Evolutionary conservation across 2,329 filamentous ascomycete genomes (phyloP).

Genomic region (Neonectria ditissima): DNA sequence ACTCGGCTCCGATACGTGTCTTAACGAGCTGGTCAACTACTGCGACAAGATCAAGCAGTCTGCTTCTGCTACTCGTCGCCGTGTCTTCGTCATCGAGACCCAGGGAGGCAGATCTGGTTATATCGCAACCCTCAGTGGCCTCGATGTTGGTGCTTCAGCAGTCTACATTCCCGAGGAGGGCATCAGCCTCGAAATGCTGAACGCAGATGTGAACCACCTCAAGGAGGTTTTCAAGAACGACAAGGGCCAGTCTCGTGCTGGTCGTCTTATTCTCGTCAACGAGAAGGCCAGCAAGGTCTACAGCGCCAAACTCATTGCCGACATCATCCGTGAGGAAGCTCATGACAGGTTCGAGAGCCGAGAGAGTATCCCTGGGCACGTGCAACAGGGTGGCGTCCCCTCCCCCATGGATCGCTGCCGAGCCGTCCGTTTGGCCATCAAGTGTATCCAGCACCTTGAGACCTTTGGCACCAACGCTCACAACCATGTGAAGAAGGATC

Average conservation of each 20-base stretch:
- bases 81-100: conserved; percentile 98
- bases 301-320: conserved; percentile 90
- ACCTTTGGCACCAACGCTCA: conserved; percentile 74
- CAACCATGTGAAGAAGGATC: conserved; percentile 77
- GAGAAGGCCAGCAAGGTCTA: conserved; percentile 93
- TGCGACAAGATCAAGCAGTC: conserved; percentile 99
- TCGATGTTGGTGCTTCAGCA: conserved; percentile 90
- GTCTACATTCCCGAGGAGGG: conserved; percentile 98
- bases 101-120: conserved; percentile 96
- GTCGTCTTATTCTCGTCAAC: conserved; percentile 95
- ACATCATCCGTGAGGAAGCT: conserved; percentile 95
- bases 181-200: conserved; percentile 92
- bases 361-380: conserved; percentile 91
- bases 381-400: conserved; percentile 92
- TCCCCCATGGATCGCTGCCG: conserved; percentile 96
- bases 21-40: conserved; percentile 94
- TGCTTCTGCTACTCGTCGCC: conserved; percentile 89
- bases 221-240: conserved; percentile 88
- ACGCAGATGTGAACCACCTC: conserved; percentile 88
- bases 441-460: conserved; percentile 93
- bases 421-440: conserved; percentile 91
- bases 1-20: conserved; percentile 93
- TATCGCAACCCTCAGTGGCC: conserved; percentile 88
- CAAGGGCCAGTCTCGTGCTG: conserved; percentile 87
- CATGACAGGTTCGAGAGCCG: conserved; percentile 92